Evolutionary conservation across 176 grass and related monocot genomes (phyloP), one percentile per base, ranked within the genome.

Genomic region (Eleusine indica): DNA sequence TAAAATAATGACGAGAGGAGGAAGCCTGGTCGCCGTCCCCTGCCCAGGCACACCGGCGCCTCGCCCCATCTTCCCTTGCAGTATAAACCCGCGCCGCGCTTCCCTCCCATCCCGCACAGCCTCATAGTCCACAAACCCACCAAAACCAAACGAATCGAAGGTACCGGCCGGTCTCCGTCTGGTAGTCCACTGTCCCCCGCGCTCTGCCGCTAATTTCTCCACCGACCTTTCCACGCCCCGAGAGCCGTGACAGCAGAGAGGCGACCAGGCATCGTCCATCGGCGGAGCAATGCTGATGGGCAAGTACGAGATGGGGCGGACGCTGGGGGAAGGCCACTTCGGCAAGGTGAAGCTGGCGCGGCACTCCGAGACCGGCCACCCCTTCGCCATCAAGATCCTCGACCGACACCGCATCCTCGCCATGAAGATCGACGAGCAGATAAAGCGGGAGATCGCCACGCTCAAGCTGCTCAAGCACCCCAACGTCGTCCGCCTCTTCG

Each of bases 301-400:
- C 46, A 91, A 89, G 89, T 99, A 99, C 86, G 87, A 84, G 96
- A 78, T 99, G 44, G 91, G 96, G 83, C 69, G 89, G 86, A 85
- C 93, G 51, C 89, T 99, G 0, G 96, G 96, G 30, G 96, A 92
- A 70, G 96, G 96, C 11, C 88, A 86, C 78, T 99, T 99, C 87
- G 93, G 91, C 37, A 95, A 91, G 85, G 93, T 99, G 63, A 89
- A 77, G 89, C 75, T 91, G 85, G 93, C 93, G 70, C 80, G 87
- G 21, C 83, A 94, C 77, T 60, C 87, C 35, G 80, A 83, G 9
- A 92, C 83, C n/a, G 96, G 91, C 61, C 64, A 70, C 13, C 7
- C 82, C 74, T 95, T 89, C 96, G 93, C 96, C 93, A 80, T 99
- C 86, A 99, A 99, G 86, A 94, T 99, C 80, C 92, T 96, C 89